Base-by-base conservation (phyloP, 2,329 filamentous ascomycete genomes). In the Colletotrichum sublineola region DNA sequence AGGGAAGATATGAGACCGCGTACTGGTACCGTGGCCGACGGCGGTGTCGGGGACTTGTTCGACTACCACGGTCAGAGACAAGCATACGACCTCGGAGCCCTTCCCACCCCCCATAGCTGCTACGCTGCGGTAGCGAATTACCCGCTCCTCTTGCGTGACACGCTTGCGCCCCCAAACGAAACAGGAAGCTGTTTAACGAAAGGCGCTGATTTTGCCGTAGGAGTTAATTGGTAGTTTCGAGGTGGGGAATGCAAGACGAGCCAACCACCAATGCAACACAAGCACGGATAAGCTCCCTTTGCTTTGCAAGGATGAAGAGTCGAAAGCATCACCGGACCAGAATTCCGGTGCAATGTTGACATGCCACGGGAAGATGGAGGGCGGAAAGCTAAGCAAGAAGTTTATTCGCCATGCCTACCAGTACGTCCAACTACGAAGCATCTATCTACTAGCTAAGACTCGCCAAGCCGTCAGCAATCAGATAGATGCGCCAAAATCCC, bases 1-100 rank as follows among this genome's bases (percentile, higher is more conserved):
- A 70, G 40, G 36, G n/a, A 73, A 73, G 71, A 67, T 73, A 71
- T 52, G 70, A 73, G 66, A 61, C 61, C 18, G 40, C 46, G 61
- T 70, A 65, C 61, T 40, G 29, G 38, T 31, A 2, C 57, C 53
- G 64, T 18, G 68, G 50, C 20, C 24, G 24, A 61, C 3, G 40
- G 68, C 68, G 48, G 56, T 18, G 38, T 15, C n/a, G 44, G n/a
- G 48, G 50, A 68, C 68, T 20, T 68, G 57, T 4, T 7, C 9
- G 36, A n/a, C 48, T 71, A 67, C 29, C 63, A 33, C 20, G 2
- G 24, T 40, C 24, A 24, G 58, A 31, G 14, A 36, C 29, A 48
- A 3, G 15, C 42, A 48, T 42, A 20, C 33, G 9, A 20, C 18
- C 3, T 61, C 24, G 29, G 48, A 29, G 18, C 15, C 5, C 5